Conservation (phyloP, 148 eudicot species). For the Hydrangea macrophylla region DNA sequence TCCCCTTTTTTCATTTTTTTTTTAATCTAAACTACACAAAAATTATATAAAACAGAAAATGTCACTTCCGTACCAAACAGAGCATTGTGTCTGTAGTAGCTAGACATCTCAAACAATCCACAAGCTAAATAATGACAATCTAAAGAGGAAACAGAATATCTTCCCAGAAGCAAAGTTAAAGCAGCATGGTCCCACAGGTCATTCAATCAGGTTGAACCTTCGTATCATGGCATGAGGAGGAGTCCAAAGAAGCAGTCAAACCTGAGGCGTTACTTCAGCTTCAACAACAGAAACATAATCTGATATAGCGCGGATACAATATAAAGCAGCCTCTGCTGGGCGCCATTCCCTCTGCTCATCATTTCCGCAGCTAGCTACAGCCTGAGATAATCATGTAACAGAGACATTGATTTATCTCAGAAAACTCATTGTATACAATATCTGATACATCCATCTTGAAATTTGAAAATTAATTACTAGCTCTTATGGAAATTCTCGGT, state of each 20-base stretch:
- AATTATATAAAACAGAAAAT: too few relatives aligned
- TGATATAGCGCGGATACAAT: conserved; percentile 90
- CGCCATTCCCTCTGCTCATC: conserved; percentile 61
- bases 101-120: neutral
- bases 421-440: neutral
- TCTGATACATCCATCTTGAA: neutral
- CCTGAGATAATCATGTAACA: conserved; percentile 38
- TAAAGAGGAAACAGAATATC: neutral
- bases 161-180: conserved; percentile 6
- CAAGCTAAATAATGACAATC: neutral
- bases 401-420: neutral
- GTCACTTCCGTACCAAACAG: too few relatives aligned
- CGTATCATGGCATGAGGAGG: neutral
- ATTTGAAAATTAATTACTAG: too few relatives aligned
- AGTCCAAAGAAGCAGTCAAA: conserved; percentile 19
- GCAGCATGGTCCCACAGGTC: neutral
- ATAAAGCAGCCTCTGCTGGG: conserved; percentile 90
- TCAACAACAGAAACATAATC: conserved; percentile 72
- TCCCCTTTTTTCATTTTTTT: too few relatives aligned
- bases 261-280: conserved; percentile 98
- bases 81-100: neutral
- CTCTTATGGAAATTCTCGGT: too few relatives aligned
- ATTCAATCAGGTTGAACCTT: neutral
- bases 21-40: too few relatives aligned
- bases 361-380: conserved; percentile 52